These are phyloP conservation scores for Apostasia ramifera DNA, from an alignment of 106 monocot species.

Conservation along the genomic window DNA sequence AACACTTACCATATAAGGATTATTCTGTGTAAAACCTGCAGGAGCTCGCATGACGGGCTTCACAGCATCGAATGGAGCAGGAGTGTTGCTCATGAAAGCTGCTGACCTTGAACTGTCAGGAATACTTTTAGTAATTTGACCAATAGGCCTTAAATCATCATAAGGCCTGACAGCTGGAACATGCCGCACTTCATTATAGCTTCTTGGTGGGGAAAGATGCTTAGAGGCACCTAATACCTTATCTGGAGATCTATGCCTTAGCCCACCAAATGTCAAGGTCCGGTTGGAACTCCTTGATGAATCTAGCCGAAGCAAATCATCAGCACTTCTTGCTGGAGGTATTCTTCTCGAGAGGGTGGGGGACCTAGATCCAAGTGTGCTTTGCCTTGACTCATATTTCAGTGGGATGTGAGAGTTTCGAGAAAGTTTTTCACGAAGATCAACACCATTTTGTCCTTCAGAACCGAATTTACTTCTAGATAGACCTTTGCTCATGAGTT, in stretches of 20 bases:
- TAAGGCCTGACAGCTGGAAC: conserved; percentile 29
- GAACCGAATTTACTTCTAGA: conserved; percentile 19
- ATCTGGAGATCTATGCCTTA: conserved; percentile 63
- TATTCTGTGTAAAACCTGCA: conserved; percentile 28
- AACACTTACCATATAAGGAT: conserved; percentile 29
- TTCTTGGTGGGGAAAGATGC: conserved; percentile 37
- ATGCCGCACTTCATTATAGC: conserved; percentile 18
- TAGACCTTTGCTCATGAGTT: conserved; percentile 57
- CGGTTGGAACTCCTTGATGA: conserved; percentile 41
- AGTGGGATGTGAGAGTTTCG: conserved; percentile 22
- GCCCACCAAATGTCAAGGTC: conserved; percentile 20
- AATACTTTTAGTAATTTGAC: conserved; percentile 20
- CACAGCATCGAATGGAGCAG: conserved; percentile 28
- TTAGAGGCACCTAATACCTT: conserved; percentile 37
- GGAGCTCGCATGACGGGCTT: conserved; percentile 28
- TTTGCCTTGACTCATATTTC: conserved; percentile 13
- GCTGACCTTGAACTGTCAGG: conserved; percentile 33
- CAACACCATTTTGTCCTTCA: conserved; percentile 19
- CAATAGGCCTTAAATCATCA: conserved; percentile 26
- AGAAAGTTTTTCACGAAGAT: conserved; percentile 75
- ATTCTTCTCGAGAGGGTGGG: conserved; percentile 29
- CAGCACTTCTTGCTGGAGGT: conserved; percentile 60
- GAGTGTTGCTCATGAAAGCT: conserved; percentile 24
- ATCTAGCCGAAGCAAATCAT: conserved; percentile 53
- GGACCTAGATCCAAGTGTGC: conserved; percentile 18